phyloP scores from a whole-genome alignment of 1,284 basidiomycete genomes.

The Ustilago shanxiensis region DNA sequence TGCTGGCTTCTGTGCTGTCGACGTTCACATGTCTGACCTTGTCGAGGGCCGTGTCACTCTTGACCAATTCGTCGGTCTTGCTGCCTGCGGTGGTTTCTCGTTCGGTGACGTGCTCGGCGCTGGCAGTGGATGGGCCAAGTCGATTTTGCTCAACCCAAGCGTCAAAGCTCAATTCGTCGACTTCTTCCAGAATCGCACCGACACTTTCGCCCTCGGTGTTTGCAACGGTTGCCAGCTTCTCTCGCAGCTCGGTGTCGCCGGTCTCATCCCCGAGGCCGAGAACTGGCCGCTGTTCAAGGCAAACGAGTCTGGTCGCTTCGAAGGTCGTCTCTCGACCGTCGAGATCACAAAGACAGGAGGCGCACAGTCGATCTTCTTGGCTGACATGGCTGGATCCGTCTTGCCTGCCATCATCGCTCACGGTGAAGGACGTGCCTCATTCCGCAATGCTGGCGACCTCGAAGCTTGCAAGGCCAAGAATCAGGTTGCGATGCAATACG shows the following conservation, averaged over 20 bases:
- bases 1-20: slow-evolving; percentile 92
- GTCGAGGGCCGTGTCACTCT: slow-evolving; percentile 80
- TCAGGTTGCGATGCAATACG: slow-evolving; percentile 63
- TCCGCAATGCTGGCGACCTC: slow-evolving; percentile 69
- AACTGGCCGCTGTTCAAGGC: slow-evolving; percentile 91
- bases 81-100: slow-evolving; percentile 97
- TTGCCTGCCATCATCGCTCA: slow-evolving; percentile 95
- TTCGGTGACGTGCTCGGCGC: slow-evolving; percentile 98
- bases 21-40: slow-evolving; percentile 98
- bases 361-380: slow-evolving; percentile 82
- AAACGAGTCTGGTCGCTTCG: slow-evolving; percentile 90
- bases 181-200: slow-evolving; percentile 81
- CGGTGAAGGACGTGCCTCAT: slow-evolving; percentile 90
- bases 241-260: slow-evolving; percentile 78
- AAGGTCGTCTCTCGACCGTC: slow-evolving; percentile 85
- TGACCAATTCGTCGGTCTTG: slow-evolving; percentile 83
- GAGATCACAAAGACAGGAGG: slow-evolving; percentile 75
- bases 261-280: slow-evolving; percentile 85
- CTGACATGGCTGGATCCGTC: slow-evolving; percentile 86
- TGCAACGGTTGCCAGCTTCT: slow-evolving; percentile 99
- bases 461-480: slow-evolving; percentile 34
- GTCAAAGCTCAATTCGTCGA: slow-evolving; percentile 81
- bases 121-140: slow-evolving; percentile 97
- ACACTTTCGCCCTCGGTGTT: slow-evolving; percentile 91
- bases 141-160: slow-evolving; percentile 82